phyloP scores from a whole-genome alignment of 306 rosid species.

The Delonix regia region DNA sequence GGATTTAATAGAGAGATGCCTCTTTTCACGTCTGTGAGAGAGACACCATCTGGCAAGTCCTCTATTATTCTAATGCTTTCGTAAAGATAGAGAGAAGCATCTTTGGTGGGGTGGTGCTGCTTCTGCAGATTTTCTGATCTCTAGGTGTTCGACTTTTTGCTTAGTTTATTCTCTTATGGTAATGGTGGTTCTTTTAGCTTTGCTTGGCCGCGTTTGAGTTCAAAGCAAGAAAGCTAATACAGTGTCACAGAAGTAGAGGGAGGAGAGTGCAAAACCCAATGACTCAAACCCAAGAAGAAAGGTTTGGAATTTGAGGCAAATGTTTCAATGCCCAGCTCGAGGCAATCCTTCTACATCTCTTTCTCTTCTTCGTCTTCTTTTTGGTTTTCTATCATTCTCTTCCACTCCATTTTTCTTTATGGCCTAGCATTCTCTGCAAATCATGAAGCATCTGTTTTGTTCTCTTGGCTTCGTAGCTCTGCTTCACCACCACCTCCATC shows the following conservation, averaged over 20 bases:
- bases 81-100: conserved; percentile 51
- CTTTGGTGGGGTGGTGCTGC: conserved; percentile 49
- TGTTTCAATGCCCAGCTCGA: conserved; percentile 62
- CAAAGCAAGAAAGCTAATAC: conserved; percentile 51
- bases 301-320: conserved; percentile 63
- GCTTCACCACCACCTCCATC: conserved; percentile 45
- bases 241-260: conserved; percentile 45
- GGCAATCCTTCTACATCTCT: conserved; percentile 46
- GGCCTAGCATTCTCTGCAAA: conserved; percentile 53
- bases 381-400: conserved; percentile 37
- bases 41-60: conserved; percentile 39
- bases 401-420: conserved; percentile 32
- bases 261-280: conserved; percentile 51
- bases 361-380: conserved; percentile 30
- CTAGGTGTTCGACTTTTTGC: conserved; percentile 45
- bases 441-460: conserved; percentile 75
- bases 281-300: conserved; percentile 54
- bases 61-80: conserved; percentile 42
- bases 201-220: conserved; percentile 51
- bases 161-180: conserved; percentile 33
- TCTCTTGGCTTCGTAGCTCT: conserved; percentile 80
- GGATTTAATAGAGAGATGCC: conserved; percentile 5
- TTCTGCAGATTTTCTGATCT: conserved; percentile 53
- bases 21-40: conserved; percentile 34
- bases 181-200: conserved; percentile 22